phyloP scores from a whole-genome alignment of 176 grass and related monocot species.

The sorghum (Sorghum bicolor) region DNA sequence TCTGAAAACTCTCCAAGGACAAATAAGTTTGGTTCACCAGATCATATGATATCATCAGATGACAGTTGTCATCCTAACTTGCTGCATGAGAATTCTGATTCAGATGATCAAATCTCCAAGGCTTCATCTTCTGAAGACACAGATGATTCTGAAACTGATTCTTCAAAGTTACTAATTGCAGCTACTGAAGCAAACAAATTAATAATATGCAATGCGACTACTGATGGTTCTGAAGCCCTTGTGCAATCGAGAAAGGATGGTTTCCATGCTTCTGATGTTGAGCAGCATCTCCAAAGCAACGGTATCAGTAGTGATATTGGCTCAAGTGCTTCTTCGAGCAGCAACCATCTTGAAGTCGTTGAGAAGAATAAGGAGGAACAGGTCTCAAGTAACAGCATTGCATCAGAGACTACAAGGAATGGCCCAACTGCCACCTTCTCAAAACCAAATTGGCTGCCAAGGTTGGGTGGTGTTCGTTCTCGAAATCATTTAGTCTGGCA shows the following conservation, averaged over 20 bases:
- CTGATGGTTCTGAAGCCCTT: conserved; percentile 12
- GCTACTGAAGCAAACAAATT: conserved; percentile 39
- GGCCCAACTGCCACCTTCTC: conserved; percentile 10
- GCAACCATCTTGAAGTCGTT: conserved; percentile 16
- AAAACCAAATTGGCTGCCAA: conserved; percentile 20
- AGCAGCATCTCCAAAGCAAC: conserved; percentile 13
- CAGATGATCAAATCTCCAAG: conserved; percentile 15
- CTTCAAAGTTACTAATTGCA: conserved; percentile 32
- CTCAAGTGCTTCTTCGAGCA: conserved; percentile 14
- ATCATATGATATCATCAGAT: conserved; percentile 8
- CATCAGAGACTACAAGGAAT: conserved; percentile 48
- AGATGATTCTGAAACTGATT: conserved; percentile 41
- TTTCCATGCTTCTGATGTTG: conserved; percentile 20
- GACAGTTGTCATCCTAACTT: background rate
- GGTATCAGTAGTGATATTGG: background rate
- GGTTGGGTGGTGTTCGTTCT: conserved; percentile 34
- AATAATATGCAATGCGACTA: conserved; percentile 1
- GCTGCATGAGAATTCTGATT: conserved; percentile 14
- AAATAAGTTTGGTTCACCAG: conserved; percentile 15
- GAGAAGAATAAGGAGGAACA: conserved; percentile 25
- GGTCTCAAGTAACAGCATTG: conserved; percentile 31
- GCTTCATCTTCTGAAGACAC: conserved; percentile 12
- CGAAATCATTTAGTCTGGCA: conserved; percentile 38
- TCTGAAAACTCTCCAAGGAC: conserved; percentile 17
- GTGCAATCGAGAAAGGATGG: conserved; percentile 22